Percentiles rank a stretch among this genome's conserved stretches.
phyloP scores from a whole-genome alignment of 2,329 filamentous ascomycete species.

The Fusarium zealandicum region DNA sequence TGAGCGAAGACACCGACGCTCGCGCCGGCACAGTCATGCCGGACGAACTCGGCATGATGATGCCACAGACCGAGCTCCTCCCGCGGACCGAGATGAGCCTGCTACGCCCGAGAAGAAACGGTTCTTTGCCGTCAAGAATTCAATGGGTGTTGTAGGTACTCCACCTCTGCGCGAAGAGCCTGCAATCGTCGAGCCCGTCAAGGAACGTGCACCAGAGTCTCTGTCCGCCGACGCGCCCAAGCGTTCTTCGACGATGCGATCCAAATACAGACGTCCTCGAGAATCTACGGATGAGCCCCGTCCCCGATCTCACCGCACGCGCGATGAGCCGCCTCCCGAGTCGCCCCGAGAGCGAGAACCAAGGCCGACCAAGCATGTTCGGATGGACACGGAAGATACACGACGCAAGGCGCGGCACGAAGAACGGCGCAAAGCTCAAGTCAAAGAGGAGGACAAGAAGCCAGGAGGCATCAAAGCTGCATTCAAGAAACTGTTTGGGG shows the following conservation, averaged over 20 bases:
- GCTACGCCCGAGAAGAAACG: conserved; percentile 44
- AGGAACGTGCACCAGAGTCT: conserved; percentile 36
- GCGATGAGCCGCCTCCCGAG: conserved; percentile 27
- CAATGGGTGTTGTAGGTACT: conserved; percentile 45
- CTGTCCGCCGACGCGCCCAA: conserved; percentile 42
- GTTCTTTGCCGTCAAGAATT: conserved; percentile 53
- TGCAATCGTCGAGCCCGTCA: conserved; percentile 25
- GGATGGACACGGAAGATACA: conserved; percentile 46
- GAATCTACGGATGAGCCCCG: conserved; percentile 35
- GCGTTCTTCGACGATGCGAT: conserved; percentile 38
- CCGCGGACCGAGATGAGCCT: conserved; percentile 36
- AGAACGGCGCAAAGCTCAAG: conserved; percentile 44
- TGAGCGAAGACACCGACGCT: conserved; percentile 48
- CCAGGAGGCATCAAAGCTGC: conserved; percentile 42
- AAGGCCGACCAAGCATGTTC: conserved; percentile 33
- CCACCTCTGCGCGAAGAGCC: conserved; percentile 39
- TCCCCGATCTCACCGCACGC: conserved; percentile 32
- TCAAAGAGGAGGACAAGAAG: conserved; percentile 45
- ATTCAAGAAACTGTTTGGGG: conserved; percentile 44
- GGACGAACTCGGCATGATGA: conserved; percentile 44
- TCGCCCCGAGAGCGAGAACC: conserved; percentile 10
- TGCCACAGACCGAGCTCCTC: conserved; percentile 38
- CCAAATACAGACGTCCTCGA: conserved; percentile 24
- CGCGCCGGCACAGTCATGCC: conserved; percentile 53
- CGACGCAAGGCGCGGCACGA: conserved; percentile 46